Percentiles rank a stretch among this genome's conserved stretches.
Evolutionary conservation across 371 early-diverging fungal genomes (phyloP).

Genomic region (Lichtheimia hyalospora): DNA sequence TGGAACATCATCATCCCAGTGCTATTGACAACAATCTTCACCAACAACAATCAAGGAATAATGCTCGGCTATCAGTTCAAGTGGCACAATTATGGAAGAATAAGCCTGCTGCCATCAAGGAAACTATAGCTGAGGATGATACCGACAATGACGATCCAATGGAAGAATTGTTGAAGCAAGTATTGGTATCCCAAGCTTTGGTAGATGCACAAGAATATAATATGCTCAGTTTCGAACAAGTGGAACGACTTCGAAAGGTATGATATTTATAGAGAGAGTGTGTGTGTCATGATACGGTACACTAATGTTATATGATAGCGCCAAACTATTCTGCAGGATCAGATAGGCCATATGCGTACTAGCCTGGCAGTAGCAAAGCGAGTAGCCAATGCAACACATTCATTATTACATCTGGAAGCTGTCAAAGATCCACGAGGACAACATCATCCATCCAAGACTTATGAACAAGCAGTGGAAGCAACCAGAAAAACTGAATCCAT

Average conservation of each 20-base stretch:
- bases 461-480: slow-evolving; percentile 36
- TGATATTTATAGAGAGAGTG: no score
- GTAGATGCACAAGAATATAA: slow-evolving; percentile 62
- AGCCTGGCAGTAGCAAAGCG: slow-evolving; percentile 26
- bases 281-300: no score
- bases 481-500: slow-evolving; percentile 70
- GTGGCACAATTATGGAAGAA: slow-evolving; percentile 36
- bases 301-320: no score
- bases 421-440: slow-evolving; percentile 39
- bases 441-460: slow-evolving; percentile 15
- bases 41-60: slow-evolving; percentile 14
- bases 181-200: slow-evolving; percentile 61
- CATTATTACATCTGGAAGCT: slow-evolving; percentile 43
- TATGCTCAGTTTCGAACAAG: slow-evolving; percentile 53
- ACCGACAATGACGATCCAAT: slow-evolving; percentile 13
- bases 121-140: not conserved
- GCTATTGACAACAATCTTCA: not conserved
- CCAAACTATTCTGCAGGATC: slow-evolving; percentile 18
- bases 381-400: slow-evolving; percentile 37
- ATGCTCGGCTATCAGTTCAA: slow-evolving; percentile 19
- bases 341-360: slow-evolving; percentile 9
- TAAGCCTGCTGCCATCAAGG: slow-evolving; percentile 9
- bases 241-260: slow-evolving; percentile 57
- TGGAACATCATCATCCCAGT: not conserved
- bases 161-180: slow-evolving; percentile 55